A percentile compares a stretch with the other conserved stretches of the same genome.
phyloP scores from a whole-genome alignment of 768 basidiomycete genomes.

The Daedaleopsis nitida region DNA sequence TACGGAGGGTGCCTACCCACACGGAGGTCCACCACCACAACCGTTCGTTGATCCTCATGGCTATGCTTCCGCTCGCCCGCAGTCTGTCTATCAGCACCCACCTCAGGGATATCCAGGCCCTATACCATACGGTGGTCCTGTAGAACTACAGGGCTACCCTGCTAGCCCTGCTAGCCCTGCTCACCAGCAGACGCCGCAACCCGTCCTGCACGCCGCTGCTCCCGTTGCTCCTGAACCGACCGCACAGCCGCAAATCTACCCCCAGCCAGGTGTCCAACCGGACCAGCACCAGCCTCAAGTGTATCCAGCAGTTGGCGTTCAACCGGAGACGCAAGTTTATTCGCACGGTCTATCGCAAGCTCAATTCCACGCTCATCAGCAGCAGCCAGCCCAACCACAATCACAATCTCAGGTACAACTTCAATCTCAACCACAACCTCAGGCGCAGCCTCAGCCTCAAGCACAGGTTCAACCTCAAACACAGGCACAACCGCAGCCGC shows the following conservation, averaged over 20 bases:
- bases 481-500: conserved; percentile 29
- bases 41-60: conserved; percentile 28
- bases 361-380: conserved; percentile 15
- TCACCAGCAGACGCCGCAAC: background rate
- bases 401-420: conserved; percentile 28
- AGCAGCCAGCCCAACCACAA: conserved; percentile 32
- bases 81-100: conserved; percentile 29
- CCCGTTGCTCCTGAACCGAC: conserved; percentile 25
- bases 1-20: conserved; percentile 31
- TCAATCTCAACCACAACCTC: conserved; percentile 36
- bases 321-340: conserved; percentile 25
- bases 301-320: conserved; percentile 31
- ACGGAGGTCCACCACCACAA: conserved; percentile 9
- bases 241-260: conserved; percentile 30
- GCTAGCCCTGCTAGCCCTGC: conserved; percentile 7
- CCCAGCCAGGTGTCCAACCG: conserved; percentile 24
- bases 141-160: conserved; percentile 23
- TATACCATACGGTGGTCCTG: conserved; percentile 23
- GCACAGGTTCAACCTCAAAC: conserved; percentile 34
- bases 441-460: conserved; percentile 30
- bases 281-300: conserved; percentile 29
- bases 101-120: conserved; percentile 27
- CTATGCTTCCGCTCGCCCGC: conserved; percentile 26
- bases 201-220: conserved; percentile 1
- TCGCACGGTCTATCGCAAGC: background rate